Percentiles rank a stretch among this genome's conserved stretches.
phyloP scores from a whole-genome alignment of 169 alveolate species.

The Nephromyces sp. region DNA sequence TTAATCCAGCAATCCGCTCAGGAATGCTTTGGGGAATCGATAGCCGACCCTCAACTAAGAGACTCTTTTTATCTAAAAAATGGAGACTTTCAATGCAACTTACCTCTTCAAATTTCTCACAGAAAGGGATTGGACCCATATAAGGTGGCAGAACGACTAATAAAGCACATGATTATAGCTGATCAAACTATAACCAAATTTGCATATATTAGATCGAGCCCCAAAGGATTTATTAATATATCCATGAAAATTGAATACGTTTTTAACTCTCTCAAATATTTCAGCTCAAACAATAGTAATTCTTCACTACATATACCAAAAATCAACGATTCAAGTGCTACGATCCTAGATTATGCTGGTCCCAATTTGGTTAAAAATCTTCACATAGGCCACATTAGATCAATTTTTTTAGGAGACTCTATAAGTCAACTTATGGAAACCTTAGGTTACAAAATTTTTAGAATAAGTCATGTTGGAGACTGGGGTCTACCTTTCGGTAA shows the following conservation, averaged over 20 bases:
- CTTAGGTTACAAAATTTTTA: background rate
- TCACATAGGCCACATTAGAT: background rate
- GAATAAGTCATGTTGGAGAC: background rate
- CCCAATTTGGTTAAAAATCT: background rate
- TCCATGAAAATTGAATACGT: background rate
- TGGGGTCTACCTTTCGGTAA: background rate
- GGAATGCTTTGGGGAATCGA: too few species aligned
- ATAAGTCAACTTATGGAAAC: background rate
- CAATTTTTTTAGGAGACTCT: background rate
- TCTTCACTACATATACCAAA: background rate
- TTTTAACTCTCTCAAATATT: too few species aligned
- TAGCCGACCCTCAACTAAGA: too few species aligned
- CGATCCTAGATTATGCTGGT: background rate
- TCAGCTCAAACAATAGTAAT: background rate
- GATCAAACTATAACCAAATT: background rate
- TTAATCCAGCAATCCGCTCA: too few species aligned
- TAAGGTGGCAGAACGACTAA: too few species aligned
- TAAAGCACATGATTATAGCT: too few species aligned
- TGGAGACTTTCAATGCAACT: too few species aligned
- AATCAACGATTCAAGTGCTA: background rate
- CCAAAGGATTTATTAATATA: background rate
- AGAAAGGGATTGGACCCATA: too few species aligned
- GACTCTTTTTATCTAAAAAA: too few species aligned
- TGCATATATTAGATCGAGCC: background rate
- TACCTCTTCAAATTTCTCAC: too few species aligned